Evolutionary conservation across 805 yeast genomes (phyloP).

Genomic region (Torulaspora indica): DNA sequence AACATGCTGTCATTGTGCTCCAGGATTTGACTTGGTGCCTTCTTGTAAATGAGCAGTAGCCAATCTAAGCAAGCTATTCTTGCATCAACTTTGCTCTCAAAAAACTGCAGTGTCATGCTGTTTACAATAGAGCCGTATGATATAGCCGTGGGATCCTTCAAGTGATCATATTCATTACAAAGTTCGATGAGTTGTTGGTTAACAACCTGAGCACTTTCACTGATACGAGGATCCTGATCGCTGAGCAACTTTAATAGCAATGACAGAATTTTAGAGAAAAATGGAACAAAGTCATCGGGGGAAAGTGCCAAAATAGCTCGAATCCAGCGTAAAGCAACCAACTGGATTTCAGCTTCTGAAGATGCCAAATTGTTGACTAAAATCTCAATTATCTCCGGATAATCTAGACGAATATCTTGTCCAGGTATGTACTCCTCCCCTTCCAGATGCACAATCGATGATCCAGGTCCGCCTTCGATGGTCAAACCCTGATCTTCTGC

Average conservation of each 20-base stretch:
- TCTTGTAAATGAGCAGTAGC: conserved; percentile 75
- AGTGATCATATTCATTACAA: conserved; percentile 31
- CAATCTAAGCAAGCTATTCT: conserved; percentile 83
- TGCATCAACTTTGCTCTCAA: conserved; percentile 73
- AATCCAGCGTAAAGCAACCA: conserved; percentile 79
- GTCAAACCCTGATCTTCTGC: conserved; percentile 6
- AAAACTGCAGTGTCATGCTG: conserved; percentile 65
- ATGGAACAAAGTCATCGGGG: conserved; percentile 68
- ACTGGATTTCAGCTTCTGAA: conserved; percentile 68
- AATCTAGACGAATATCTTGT: conserved; percentile 79
- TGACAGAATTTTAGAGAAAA: conserved; percentile 69
- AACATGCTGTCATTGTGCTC: conserved; percentile 61
- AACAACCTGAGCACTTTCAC: conserved; percentile 51
- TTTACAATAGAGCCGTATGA: conserved; percentile 55
- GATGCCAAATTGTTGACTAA: conserved; percentile 75
- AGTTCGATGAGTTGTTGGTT: conserved; percentile 53
- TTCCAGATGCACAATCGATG: conserved; percentile 26
- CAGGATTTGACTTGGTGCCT: conserved; percentile 54
- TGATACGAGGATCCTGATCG: conserved; percentile 46
- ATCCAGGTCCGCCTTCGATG: conserved; percentile 6
- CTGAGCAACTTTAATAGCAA: conserved; percentile 62
- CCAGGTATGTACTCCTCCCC: conserved; percentile 64
- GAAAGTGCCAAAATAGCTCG: conserved; percentile 62
- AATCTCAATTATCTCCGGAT: conserved; percentile 73
- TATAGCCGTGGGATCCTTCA: conserved; percentile 25